Base-by-base conservation (phyloP, 2,329 filamentous ascomycete genomes). In the Anthostomella pinea region DNA sequence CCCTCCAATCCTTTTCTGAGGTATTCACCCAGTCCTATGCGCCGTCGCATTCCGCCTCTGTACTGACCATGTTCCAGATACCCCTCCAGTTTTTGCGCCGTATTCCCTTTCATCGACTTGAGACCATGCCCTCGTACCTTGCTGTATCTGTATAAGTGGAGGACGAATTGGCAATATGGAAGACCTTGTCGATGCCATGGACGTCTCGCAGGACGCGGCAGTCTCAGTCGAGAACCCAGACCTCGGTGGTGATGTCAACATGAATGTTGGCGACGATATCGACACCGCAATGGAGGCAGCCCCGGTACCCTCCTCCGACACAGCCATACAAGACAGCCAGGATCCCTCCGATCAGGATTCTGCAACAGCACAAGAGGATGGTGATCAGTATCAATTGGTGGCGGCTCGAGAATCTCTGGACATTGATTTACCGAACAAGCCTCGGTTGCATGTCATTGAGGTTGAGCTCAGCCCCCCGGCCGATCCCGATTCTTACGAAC, bases 391-490 rank as follows among this genome's bases (percentile, higher is more conserved):
- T n/a, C n/a, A n/a, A n/a, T n/a, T n/a, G n/a, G n/a, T n/a, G n/a
- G n/a, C n/a, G n/a, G n/a, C n/a, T n/a, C n/a, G n/a, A n/a, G n/a
- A n/a, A n/a, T n/a, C n/a, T n/a, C n/a, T n/a, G n/a, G n/a, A n/a
- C n/a, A n/a, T n/a, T n/a, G n/a, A 4, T 18, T 25, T 8, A 35
- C 44, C 8, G 26, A 23, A 22, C 17, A 17, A 15, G 23, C 38
- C 22, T 34, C 47, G 38, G 31, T 35, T 42, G 8, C 38, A 30
- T 16, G 44, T 44, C 11, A 60, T 63, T 17, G 45, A 62, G 35
- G 52, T 63, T 6, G 41, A 59, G 10, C 50, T 63, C 19, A 29
- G 16, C 8, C 51, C 53, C 10, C 50, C 56, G 8, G 20, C 36
- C 6, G 35, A 61, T 24, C 52, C 53, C 5, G 45, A 50, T 5